A percentile compares a stretch with the other conserved stretches of the same genome.
Conservation (phyloP, 1,139 yeast species). For the Meyerozyma smithsonii region DNA sequence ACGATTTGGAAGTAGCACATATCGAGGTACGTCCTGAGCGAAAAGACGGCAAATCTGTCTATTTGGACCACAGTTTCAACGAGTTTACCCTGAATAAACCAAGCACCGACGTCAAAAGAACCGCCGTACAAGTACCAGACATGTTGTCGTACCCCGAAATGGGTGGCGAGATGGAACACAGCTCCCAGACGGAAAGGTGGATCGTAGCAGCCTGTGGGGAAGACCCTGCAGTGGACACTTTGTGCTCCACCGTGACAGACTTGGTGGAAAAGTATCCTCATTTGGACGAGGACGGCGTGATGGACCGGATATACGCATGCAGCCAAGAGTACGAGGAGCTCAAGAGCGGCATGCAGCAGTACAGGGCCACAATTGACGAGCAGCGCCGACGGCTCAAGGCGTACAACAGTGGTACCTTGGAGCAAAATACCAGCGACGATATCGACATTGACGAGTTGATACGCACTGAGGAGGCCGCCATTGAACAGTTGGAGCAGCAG, state of each 20-base stretch:
- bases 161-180: background rate
- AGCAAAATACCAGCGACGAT: slow-evolving; percentile 13
- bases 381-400: slow-evolving; percentile 25
- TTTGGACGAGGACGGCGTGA: slow-evolving; percentile 20
- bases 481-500: slow-evolving; percentile 26
- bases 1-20: slow-evolving; percentile 6
- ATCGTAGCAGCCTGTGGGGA: slow-evolving; percentile 3
- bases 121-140: slow-evolving; percentile 24
- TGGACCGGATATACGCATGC: slow-evolving; percentile 16
- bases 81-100: slow-evolving; percentile 14
- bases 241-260: slow-evolving; percentile 18
- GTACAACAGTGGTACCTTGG: slow-evolving; percentile 20
- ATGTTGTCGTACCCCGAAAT: slow-evolving; percentile 8
- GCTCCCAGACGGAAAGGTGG: slow-evolving; percentile 4
- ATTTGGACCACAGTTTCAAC: slow-evolving; percentile 19
- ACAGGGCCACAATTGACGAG: slow-evolving; percentile 24
- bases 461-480: slow-evolving; percentile 30
- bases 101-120: slow-evolving; percentile 8
- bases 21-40: slow-evolving; percentile 26
- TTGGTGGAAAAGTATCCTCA: slow-evolving; percentile 27
- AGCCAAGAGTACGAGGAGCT: slow-evolving; percentile 20
- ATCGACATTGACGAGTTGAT: slow-evolving; percentile 30
- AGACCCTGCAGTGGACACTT: slow-evolving; percentile 9
- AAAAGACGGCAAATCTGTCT: slow-evolving; percentile 34
- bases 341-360: slow-evolving; percentile 20